Evolutionary conservation across 2,329 filamentous ascomycete species (phyloP).

Genomic region (Rhynchosporium agropyri): DNA sequence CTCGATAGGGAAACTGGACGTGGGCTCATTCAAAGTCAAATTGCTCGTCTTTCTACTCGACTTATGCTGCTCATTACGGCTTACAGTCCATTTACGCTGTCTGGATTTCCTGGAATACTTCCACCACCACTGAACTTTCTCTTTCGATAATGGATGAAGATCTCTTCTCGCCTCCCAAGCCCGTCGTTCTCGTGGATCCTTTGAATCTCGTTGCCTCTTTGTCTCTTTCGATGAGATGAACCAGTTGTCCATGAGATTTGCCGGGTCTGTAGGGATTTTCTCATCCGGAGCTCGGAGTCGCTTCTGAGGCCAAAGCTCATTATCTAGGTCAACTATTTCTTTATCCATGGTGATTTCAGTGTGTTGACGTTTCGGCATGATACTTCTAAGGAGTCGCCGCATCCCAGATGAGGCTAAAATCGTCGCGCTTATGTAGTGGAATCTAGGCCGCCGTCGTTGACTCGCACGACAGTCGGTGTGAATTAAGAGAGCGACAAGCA

Average conservation of each 20-base stretch:
- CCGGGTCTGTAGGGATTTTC: conserved; percentile 20
- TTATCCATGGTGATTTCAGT: conserved; percentile 14
- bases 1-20: conserved; percentile 16
- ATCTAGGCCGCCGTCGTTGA: conserved; percentile 4
- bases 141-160: conserved; percentile 17
- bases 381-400: conserved; percentile 8
- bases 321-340: conserved; percentile 19
- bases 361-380: conserved; percentile 21
- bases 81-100: conserved; percentile 12
- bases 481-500: background rate
- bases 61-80: conserved; percentile 6
- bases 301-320: conserved; percentile 21
- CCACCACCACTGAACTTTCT: conserved; percentile 12
- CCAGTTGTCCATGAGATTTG: conserved; percentile 30
- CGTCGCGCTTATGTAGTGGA: conserved; percentile 5
- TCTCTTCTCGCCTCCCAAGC: conserved; percentile 21
- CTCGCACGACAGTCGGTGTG: background rate
- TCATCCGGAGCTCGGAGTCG: conserved; percentile 14
- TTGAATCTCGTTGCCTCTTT: conserved; percentile 16
- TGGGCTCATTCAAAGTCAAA: conserved; percentile 2
- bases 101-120: conserved; percentile 8
- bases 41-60: conserved; percentile 12
- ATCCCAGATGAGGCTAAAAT: conserved; percentile 12
- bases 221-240: conserved; percentile 16
- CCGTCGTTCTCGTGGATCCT: background rate